Evolutionary conservation across 2,329 filamentous ascomycete species (phyloP), one percentile per base, ranked within the genome.

Genomic region (Talaromyces verruculosus): DNA sequence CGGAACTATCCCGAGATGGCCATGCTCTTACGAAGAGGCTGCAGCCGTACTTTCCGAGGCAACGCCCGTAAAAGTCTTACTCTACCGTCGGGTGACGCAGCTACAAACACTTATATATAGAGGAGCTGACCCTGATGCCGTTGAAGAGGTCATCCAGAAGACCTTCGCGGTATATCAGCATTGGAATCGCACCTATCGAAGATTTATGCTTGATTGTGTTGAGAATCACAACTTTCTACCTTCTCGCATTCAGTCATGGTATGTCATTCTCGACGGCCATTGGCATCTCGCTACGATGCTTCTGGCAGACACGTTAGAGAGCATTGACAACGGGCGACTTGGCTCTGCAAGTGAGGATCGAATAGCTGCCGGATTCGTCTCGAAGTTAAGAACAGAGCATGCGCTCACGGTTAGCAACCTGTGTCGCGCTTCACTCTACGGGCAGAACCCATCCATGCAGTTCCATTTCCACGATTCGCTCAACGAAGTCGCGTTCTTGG

Each of bases 251-350:
- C 85, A 86, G 70, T 85, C 85, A 49, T 88, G 86, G 86, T 87
- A 87, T 67, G 80, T 86, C 15, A 83, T 85, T 62, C 80, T 88
- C 28, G 77, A 82, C 0, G 84, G 83, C 0, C 86, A 88, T 68
- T 88, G 85, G 82, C 84, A 87, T 68, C 81, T 87, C 2, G 86
- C 82, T 2, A 80, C 81, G 0, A 79, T 88, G 49, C 76, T 87
- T 28, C 75, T 88, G 4, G 83, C 84, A 39, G 85, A 88, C 65
- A 72, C 83, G 3, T 76, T 88, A 13, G 82, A 84, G 57, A 73
- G 79, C 30, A 80, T 86, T 25, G 85, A 87, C 61, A 75, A 79
- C 71, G 75, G 7, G 11, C 62, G 71, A 5, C 65, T 67, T 5
- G 68, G 70, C 3, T 25, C 41, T 13, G 66, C 70, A 37, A 74